These are phyloP conservation scores for Lactarius sp. DNA, from an alignment of 768 basidiomycete species.

Conservation along the genomic window DNA sequence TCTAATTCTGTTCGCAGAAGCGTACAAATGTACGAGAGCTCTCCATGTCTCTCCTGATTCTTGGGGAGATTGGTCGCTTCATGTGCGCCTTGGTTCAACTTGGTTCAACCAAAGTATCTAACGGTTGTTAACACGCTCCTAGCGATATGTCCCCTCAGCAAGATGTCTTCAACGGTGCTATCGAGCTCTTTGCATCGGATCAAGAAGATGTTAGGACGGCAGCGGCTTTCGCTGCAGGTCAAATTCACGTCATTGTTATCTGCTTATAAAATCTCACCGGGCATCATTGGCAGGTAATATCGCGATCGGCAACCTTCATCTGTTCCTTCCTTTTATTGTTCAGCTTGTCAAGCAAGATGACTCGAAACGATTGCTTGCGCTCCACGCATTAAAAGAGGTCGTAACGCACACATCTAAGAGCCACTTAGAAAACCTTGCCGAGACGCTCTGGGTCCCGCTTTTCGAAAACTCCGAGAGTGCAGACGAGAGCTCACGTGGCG, in stretches of 20 bases:
- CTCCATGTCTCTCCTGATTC: constrained; percentile 78
- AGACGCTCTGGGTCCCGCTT: constrained; percentile 85
- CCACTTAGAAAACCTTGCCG: constrained; percentile 83
- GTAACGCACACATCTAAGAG: constrained; percentile 85
- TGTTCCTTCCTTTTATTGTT: constrained; percentile 83
- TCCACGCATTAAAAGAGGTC: constrained; percentile 94
- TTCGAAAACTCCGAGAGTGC: constrained; percentile 87
- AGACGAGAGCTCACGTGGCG: constrained; percentile 90
- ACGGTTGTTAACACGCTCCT: constrained; percentile 4
- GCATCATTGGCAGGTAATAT: constrained; percentile 64
- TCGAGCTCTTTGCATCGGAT: constrained; percentile 69
- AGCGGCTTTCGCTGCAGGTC: constrained; percentile 91
- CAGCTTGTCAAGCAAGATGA: constrained; percentile 69
- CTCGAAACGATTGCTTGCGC: constrained; percentile 74
- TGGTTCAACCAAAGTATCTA: background rate
- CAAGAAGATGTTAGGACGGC: constrained; percentile 86
- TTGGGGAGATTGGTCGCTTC: constrained; percentile 91
- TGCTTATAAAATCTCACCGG: background rate
- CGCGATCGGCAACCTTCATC: constrained; percentile 85
- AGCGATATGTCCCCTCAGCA: constrained; percentile 85
- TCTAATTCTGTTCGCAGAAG: constrained; percentile 10
- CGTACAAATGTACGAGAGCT: constrained; percentile 50
- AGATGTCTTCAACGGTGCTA: constrained; percentile 70
- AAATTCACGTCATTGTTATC: constrained; percentile 25
- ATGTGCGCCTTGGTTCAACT: constrained; percentile 48